Evolutionary conservation across 441 rosid species (phyloP).

Genomic region (Pelargonium fulgidum): DNA sequence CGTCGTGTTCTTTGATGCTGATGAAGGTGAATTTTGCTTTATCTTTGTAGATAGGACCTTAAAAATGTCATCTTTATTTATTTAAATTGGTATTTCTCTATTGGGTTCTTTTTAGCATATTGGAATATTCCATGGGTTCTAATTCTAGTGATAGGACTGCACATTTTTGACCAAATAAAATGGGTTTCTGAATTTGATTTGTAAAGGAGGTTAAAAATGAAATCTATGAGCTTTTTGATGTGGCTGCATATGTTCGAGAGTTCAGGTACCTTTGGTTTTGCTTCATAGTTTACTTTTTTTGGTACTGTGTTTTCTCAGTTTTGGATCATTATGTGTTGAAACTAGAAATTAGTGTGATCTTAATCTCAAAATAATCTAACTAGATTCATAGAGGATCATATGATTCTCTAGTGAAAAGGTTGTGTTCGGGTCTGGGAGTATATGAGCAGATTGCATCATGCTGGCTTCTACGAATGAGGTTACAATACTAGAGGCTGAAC

Average conservation of each 20-base stretch:
- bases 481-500: background rate
- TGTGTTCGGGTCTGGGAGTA: background rate
- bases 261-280: background rate
- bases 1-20: slow-evolving; percentile 4
- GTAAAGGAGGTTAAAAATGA: no score
- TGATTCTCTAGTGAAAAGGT: background rate
- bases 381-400: background rate
- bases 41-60: background rate
- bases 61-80: no score
- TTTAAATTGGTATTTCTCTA: no score
- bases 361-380: background rate
- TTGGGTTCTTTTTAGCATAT: no score
- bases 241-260: background rate
- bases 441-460: background rate
- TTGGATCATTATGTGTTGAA: background rate
- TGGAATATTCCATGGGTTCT: no score
- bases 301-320: background rate
- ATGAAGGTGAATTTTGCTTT: background rate
- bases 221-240: no score
- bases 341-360: background rate
- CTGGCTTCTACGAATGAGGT: background rate
- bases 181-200: no score
- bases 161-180: no score
- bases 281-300: background rate
- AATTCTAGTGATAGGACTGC: no score